Base-by-base conservation (phyloP, 257 asterid genomes). In the Rubia yunnanensis region DNA sequence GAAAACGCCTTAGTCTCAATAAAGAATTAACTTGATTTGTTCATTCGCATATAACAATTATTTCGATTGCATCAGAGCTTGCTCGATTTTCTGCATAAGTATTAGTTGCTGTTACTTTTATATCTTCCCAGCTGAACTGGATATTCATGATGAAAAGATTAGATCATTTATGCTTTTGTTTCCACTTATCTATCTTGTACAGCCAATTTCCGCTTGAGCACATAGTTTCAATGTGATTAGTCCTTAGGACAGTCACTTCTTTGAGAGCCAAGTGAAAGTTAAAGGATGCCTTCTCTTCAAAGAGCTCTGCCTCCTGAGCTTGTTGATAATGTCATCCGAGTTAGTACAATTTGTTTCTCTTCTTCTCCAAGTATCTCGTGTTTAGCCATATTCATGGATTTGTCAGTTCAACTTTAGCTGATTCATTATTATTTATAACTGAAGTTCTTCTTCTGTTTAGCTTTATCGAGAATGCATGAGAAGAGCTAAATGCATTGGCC, bases 281-380 rank as follows among this genome's bases (percentile, higher is more conserved):
- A n/a, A 15, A 60, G 58, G 56, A 92, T 92, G 96, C 89, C 98
- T 65, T 87, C 97, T 61, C 83, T 92, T 67, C 96, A 89, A 77
- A 81, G 95, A 34, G 91, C 96, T 20, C 74, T 92, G 78, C 97
- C 98, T 41, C 97, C 98, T 55, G 99, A 89, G 82, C 95, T 92
- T 15, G 99, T 96, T 63, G 86, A 87, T 82, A 92, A 89, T 66
- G 78, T 83, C 52, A 76, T 89, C 76, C 77, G 97, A 75, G 96
- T 92, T 39, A 72, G 87, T 70, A 30, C 27, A 58, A 14, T 38
- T 52, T 50, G 28, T 50, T 6, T 50, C 8, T 50, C 57, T 50
- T 50, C 28, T 50, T 50, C 10, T 2, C 8, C 2, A 8, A 18
- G 6, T 48, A 50, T 18, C 5, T 50, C 5, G 18, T 50, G 10